Conservation (phyloP, 306 rosid species). For the Luffa aegyptiaca region DNA sequence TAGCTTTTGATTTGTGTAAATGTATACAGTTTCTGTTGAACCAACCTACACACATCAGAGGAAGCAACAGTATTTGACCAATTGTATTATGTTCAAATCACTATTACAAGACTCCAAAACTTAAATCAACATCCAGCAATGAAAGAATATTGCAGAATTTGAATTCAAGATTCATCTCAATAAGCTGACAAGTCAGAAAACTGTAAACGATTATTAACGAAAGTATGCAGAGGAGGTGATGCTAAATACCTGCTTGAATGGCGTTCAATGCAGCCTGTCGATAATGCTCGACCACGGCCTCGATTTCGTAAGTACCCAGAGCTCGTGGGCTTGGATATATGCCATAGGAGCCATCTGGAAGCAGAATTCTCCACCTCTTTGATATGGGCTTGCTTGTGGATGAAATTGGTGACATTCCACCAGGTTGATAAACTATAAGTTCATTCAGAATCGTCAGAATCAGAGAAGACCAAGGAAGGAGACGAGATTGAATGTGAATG, state of each 20-base stretch:
- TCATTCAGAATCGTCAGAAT: background rate
- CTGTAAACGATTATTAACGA: background rate
- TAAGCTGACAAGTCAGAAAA: too few species aligned
- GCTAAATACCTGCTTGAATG: constrained; percentile 55
- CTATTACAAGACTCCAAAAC: too few species aligned
- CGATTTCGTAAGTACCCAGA: constrained; percentile 39
- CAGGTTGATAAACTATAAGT: constrained; percentile 59
- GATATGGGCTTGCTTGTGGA: constrained; percentile 59
- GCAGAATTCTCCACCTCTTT: constrained; percentile 54
- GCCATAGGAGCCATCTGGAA: constrained; percentile 76
- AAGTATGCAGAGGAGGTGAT: background rate
- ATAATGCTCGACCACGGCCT: constrained; percentile 59
- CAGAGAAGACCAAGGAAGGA: background rate
- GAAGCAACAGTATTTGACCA: too few species aligned
- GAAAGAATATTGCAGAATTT: too few species aligned
- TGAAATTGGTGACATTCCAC: constrained; percentile 62
- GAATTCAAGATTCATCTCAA: background rate
- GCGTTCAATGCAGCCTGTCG: constrained; percentile 53
- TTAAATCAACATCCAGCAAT: too few species aligned
- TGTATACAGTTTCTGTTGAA: too few species aligned
- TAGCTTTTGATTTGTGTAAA: too few species aligned
- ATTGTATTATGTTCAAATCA: too few species aligned
- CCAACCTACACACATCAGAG: too few species aligned
- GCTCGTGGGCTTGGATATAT: constrained; percentile 50
- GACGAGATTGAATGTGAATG: background rate